These are phyloP conservation scores for Colletotrichum shisoi DNA, from an alignment of 2,329 filamentous ascomycete species.

Conservation along the genomic window DNA sequence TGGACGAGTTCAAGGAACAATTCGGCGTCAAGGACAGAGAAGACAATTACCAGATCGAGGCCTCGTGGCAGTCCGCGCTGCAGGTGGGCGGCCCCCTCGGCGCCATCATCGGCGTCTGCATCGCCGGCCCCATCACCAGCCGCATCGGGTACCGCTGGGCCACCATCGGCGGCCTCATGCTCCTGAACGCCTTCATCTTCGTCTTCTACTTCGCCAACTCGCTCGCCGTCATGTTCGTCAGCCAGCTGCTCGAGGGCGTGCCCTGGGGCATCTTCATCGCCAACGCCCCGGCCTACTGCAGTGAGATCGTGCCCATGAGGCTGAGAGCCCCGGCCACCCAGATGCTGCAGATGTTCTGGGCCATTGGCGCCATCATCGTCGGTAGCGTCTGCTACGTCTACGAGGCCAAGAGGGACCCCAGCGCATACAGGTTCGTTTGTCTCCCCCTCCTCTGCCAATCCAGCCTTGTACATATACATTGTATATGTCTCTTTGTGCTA, in stretches of 20 bases:
- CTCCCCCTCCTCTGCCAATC: not conserved
- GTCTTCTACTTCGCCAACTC: slow-evolving; percentile 57
- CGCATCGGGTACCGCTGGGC: slow-evolving; percentile 67
- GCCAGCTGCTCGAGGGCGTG: slow-evolving; percentile 67
- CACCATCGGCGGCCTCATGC: slow-evolving; percentile 62
- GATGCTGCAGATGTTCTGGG: slow-evolving; percentile 73
- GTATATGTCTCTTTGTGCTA: slow-evolving; percentile 14
- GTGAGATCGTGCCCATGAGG: slow-evolving; percentile 67
- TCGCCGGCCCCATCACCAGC: slow-evolving; percentile 68
- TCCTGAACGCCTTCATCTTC: slow-evolving; percentile 67
- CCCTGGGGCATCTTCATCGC: slow-evolving; percentile 74
- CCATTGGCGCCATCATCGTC: slow-evolving; percentile 68
- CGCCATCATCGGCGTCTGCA: slow-evolving; percentile 66
- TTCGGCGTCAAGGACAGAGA: slow-evolving; percentile 55
- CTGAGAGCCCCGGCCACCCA: slow-evolving; percentile 66
- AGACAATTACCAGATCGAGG: slow-evolving; percentile 52
- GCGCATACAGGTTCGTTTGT: slow-evolving; percentile 40
- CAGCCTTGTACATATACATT: slow-evolving; percentile 36
- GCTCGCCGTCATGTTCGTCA: slow-evolving; percentile 56
- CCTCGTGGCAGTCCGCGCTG: slow-evolving; percentile 67
- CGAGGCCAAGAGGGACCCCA: slow-evolving; percentile 47
- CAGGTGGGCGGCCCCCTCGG: slow-evolving; percentile 64
- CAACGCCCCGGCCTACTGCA: slow-evolving; percentile 69
- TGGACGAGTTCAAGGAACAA: slow-evolving; percentile 53
- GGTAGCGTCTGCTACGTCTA: slow-evolving; percentile 64